Base-by-base conservation (phyloP, 148 eudicot species). In the Vaccinium corymbosum region DNA sequence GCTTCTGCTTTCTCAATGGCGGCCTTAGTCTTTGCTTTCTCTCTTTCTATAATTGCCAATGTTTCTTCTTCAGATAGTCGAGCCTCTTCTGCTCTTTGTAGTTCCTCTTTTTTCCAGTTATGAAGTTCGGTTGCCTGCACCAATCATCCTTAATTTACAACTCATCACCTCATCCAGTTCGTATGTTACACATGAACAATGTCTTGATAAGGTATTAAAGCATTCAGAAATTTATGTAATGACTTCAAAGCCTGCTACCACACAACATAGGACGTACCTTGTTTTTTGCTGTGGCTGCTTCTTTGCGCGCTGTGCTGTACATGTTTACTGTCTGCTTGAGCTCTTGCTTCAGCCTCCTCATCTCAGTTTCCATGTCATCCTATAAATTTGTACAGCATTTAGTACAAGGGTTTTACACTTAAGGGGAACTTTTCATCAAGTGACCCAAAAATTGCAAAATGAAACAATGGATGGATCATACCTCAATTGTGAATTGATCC, bases 271-370 rank as follows among this genome's bases (percentile, higher is more conserved):
- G 86, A 91, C 98, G 15, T 86, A 91, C 98, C 93, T 89, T 93
- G 61, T 94, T 92, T 87, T 94, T 94, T 59, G 98, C 98, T 42
- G 87, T 85, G 51, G 94, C 81, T 85, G 98, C 98, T 91, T 94
- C 98, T 84, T 86, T 94, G 85, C 95, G 92, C 49, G 98, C 98
- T 46, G 90, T 84, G 86, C 92, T 95, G 85, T 93, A 95, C 98
- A 93, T 94, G 9, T 93, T 94, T 93, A 95, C 92, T 62, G 98
- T 95, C 82, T 94, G 94, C 90, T 90, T 91, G 76, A 94, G 98
- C 86, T 94, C 98, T 78, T 87, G 87, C 83, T 91, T 90, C 6
- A 95, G 91, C 86, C 95, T 92, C 84, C 96, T 95, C 98, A 93
- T 94, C 87, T 95, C 98, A 74, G 93, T 82, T 89, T 95, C 98